These are phyloP conservation scores for Nicotiana tomentosiformis DNA, from an alignment of 257 asterid genomes.

Conservation along the genomic window DNA sequence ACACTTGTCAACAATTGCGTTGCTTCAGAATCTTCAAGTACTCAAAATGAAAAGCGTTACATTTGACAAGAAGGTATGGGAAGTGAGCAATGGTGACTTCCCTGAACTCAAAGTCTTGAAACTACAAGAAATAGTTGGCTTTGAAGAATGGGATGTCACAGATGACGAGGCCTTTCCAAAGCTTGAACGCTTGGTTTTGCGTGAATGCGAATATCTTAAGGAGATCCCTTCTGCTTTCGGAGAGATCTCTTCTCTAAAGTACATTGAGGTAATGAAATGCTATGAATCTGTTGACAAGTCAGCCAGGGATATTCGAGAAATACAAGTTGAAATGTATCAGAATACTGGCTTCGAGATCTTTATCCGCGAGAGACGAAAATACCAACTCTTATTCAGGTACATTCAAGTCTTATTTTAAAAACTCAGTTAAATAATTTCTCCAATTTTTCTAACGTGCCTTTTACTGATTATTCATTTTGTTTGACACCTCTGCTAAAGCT, in stretches of 20 bases:
- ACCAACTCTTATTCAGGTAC: no score
- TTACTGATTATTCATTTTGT: not conserved
- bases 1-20: not conserved
- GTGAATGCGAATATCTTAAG: not conserved
- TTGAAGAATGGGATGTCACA: no score
- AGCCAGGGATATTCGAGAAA: not conserved
- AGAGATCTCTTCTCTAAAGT: no score
- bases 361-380: no score
- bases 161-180: no score
- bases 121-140: no score
- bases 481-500: not conserved
- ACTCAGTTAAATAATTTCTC: not conserved
- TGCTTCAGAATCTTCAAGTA: not conserved
- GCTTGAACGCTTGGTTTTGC: no score
- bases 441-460: not conserved
- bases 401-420: no score
- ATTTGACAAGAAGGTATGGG: no score
- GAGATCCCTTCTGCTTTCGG: not conserved
- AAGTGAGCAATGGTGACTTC: not conserved
- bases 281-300: not conserved
- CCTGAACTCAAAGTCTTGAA: no score
- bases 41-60: not conserved
- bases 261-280: not conserved
- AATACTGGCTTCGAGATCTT: not conserved
- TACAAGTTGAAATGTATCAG: not conserved